Percentiles rank a stretch among this genome's conserved stretches.
Evolutionary conservation across 1,284 basidiomycete species (phyloP).

Genomic region (Grifola frondosa): DNA sequence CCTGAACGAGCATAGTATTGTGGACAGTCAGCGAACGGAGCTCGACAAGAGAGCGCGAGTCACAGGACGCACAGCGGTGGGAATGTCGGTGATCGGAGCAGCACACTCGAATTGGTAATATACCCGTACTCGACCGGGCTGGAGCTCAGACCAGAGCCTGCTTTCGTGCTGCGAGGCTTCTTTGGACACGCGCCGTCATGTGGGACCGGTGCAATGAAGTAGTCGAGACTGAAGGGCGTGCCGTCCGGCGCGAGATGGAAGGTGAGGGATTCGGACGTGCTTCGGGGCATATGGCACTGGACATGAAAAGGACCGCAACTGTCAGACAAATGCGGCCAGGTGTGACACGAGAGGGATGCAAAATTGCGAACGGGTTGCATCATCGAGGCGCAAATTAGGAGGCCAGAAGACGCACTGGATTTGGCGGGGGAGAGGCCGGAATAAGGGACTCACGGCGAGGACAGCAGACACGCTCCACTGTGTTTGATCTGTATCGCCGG

Average conservation of each 20-base stretch:
- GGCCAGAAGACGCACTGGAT: slow-evolving; percentile 2
- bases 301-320: slow-evolving; percentile 10
- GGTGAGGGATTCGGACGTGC: slow-evolving; percentile 53
- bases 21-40: slow-evolving; percentile 7
- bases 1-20: slow-evolving; percentile 36
- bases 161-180: slow-evolving; percentile 19
- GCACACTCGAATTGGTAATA: slow-evolving; percentile 55
- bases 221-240: slow-evolving; percentile 62
- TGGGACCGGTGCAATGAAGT: slow-evolving; percentile 65
- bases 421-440: neutral
- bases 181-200: slow-evolving; percentile 63
- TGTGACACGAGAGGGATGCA: too few species aligned
- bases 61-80: slow-evolving; percentile 55
- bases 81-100: slow-evolving; percentile 43
- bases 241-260: slow-evolving; percentile 52
- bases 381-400: too few species aligned
- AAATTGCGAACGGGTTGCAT: too few species aligned
- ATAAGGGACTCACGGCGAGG: slow-evolving; percentile 56
- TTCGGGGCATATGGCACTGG: slow-evolving; percentile 61
- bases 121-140: slow-evolving; percentile 32
- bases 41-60: neutral
- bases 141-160: too few species aligned
- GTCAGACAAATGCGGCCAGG: too few species aligned
- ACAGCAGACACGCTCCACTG: slow-evolving; percentile 70
- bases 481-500: slow-evolving; percentile 42